Base-by-base conservation (phyloP, 805 yeast genomes). In the Pichia scutulata region DNA sequence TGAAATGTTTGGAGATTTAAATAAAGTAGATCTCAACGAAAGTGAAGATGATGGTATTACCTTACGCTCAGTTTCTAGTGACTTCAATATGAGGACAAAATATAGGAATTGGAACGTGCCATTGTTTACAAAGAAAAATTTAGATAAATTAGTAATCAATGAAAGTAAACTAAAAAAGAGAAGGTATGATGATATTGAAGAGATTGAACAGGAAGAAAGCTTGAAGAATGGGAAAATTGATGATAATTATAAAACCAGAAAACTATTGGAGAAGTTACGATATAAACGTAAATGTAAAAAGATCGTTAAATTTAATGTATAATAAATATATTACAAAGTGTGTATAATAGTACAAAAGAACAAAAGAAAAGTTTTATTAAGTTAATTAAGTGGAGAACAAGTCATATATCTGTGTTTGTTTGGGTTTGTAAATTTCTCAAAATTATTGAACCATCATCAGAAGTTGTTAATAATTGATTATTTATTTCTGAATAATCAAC, bases 371-470 rank as follows among this genome's bases (percentile, higher is more conserved):
- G 33, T n/a, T 28, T 28, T 28, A 28, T 28, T 13, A 28, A 28
- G 33, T 28, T 3, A 28, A 28, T 28, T 28, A 13, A 28, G 7
- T 28, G 14, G 14, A 13, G 16, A 28, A 13, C 14, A 21, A 40
- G 3, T 9, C 24, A 41, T 9, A 3, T 2, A n/a, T 24, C 12
- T 18, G 16, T 14, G 16, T 9, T 18, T 26, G 25, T 16, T 7
- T 8, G 10, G n/a, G 10, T 28, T 37, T 44, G 47, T 33, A 60
- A 49, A 37, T 58, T 71, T 55, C 83, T 66, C 6, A 82, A 63
- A 7, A 83, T 72, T 7, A 83, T 57, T 4, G 75, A 68, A 0
- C 84, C 81, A 60, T 82, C 89, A 6, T 70, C 67, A 4, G 86
- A 78, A 4, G 80, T 65, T 18, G 82, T 72, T 2, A 75, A 62